Evolutionary conservation across 306 rosid genomes (phyloP), one percentile per base, ranked within the genome.

Genomic region (Casuarina glauca): DNA sequence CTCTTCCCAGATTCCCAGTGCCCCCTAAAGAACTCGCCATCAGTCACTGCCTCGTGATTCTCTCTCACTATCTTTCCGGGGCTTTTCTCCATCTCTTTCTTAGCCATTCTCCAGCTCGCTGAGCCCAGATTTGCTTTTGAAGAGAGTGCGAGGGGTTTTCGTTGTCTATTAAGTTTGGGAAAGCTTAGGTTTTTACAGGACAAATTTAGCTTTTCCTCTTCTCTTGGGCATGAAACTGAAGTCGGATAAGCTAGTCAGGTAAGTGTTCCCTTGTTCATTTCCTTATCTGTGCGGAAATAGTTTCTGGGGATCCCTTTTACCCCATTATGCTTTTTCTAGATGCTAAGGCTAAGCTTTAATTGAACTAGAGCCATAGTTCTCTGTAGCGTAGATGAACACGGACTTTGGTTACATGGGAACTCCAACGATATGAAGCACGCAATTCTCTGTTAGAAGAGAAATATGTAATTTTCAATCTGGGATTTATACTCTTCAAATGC

Each of bases 231-330:
- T 93, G 97, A 93, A 86, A 17, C 74, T 88, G 68, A 93, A 83
- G 86, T 89, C 85, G 82, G 96, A 86, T 35, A 93, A 85, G 85
- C 91, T 93, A 79, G 96, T 93, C 58, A 89, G 96, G 96, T 90
- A 74, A 85, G 45, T n/a, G 71, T 35, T 6, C 19, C 75, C 66
- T 66, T 8, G 39, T 10, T 9, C 16, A 4, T 58, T 48, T 35
- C 54, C n/a, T 26, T 44, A 42, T 75, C 39, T 17, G 13, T 15
- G 46, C 54, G 7, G 44, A 26, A 35, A 78, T 9, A 0, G 49
- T 53, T 62, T 67, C 52, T 19, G 67, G 62, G 35, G 67, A 63
- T 16, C 75, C 13, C 62, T 9, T 51, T 42, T 13, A 8, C 43
- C 44, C 9, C n/a, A 46, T 50, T 45, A 53, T 78, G 78, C 20